A percentile compares a stretch with the other conserved stretches of the same genome.
phyloP scores from a whole-genome alignment of 148 eudicot species.

The Talinum fruticosum region DNA sequence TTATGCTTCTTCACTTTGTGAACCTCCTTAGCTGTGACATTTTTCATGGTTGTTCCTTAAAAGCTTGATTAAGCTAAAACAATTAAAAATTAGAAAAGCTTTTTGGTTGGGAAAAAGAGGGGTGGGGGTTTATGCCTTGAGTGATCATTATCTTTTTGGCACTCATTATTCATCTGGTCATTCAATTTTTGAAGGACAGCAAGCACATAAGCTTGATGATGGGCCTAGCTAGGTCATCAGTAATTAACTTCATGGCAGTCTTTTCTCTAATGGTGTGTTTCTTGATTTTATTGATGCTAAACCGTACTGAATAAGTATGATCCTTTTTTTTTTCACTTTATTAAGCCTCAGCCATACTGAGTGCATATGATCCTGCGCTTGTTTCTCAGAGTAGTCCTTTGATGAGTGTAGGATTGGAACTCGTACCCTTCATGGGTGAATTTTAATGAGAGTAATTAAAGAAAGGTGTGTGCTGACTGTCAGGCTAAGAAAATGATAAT shows the following conservation, averaged over 20 bases:
- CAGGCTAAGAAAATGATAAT: too few species aligned
- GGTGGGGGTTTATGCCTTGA: not conserved
- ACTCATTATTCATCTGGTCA: slow-evolving; percentile 10
- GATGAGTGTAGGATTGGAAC: too few species aligned
- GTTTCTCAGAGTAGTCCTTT: too few species aligned
- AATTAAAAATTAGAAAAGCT: not conserved
- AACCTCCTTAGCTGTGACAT: not conserved
- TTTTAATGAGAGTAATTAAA: too few species aligned
- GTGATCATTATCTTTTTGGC: not conserved
- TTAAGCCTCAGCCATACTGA: too few species aligned
- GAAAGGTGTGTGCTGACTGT: too few species aligned
- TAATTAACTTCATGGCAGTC: slow-evolving; percentile 8
- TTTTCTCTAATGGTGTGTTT: slow-evolving; percentile 22
- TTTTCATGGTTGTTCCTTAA: not conserved
- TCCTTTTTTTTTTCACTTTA: not conserved
- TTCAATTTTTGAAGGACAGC: slow-evolving; percentile 6
- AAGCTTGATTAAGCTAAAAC: not conserved
- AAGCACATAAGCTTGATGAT: slow-evolving; percentile 22
- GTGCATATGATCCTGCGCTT: too few species aligned
- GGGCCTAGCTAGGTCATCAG: slow-evolving; percentile 12
- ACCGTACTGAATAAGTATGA: not conserved
- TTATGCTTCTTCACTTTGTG: not conserved
- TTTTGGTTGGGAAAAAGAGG: not conserved
- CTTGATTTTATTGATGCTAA: not conserved
- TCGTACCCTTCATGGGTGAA: too few species aligned